A percentile compares a stretch with the other conserved stretches of the same genome.
These are phyloP conservation scores for Neodidymelliopsis sp. DNA, from an alignment of 2,329 filamentous ascomycete genomes.

Conservation along the genomic window DNA sequence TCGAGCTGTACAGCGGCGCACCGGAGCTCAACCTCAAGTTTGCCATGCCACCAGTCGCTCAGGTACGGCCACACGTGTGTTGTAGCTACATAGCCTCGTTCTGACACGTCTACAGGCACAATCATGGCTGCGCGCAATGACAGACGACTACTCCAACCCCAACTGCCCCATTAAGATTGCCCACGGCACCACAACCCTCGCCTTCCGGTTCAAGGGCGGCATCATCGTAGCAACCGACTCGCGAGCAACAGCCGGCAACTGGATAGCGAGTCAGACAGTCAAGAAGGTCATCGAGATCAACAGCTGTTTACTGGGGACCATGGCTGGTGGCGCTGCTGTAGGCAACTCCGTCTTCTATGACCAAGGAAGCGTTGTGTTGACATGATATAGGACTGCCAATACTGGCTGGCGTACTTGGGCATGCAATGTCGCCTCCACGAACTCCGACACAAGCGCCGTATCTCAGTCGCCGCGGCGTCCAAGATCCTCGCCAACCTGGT, in stretches of 20 bases:
- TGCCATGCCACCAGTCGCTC: conserved; percentile 89
- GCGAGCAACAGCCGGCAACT: conserved; percentile 94
- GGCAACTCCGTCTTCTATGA: conserved; percentile 35
- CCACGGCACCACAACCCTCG: conserved; percentile 96
- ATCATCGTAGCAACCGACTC: conserved; percentile 99
- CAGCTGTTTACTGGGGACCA: conserved; percentile 89
- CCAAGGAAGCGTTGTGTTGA: conserved; percentile 18
- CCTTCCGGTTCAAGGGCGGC: conserved; percentile 96
- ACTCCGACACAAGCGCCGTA: conserved; percentile 98
- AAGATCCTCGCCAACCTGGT: conserved; percentile 99
- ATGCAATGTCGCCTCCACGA: conserved; percentile 99
- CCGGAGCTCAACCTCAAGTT: conserved; percentile 90
- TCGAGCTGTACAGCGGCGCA: conserved; percentile 70
- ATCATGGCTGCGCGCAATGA: conserved; percentile 94
- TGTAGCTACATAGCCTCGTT: background rate
- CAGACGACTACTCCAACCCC: conserved; percentile 96
- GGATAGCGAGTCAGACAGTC: conserved; percentile 99
- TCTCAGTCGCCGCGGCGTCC: conserved; percentile 94
- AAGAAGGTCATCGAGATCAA: conserved; percentile 99
- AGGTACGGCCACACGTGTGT: conserved; percentile 62
- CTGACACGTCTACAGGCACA: conserved; percentile 69
- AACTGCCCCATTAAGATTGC: conserved; percentile 99
- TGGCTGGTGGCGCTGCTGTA: conserved; percentile 96
- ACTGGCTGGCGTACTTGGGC: conserved; percentile 98
- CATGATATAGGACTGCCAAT: conserved; percentile 83